Conservation (phyloP, 805 yeast species). For the Sugiyamaella chiloensis region DNA sequence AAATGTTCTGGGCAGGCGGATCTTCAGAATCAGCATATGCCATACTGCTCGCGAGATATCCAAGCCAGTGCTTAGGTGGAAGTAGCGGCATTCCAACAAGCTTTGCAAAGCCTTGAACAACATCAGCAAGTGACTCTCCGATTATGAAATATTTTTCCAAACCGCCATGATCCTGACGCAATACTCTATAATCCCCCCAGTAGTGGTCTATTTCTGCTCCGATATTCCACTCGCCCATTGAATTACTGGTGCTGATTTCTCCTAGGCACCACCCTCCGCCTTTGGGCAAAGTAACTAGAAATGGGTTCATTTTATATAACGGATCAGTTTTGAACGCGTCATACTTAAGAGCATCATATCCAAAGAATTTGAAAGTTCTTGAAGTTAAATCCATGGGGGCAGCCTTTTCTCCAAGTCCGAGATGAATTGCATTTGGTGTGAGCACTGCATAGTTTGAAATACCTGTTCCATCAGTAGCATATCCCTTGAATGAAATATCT, state of each 20-base stretch:
- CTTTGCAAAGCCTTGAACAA: slow-evolving; percentile 89
- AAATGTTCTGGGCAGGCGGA: slow-evolving; percentile 3
- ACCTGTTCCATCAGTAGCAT: slow-evolving; percentile 5
- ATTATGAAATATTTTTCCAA: slow-evolving; percentile 42
- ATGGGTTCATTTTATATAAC: slow-evolving; percentile 7
- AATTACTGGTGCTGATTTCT: slow-evolving; percentile 6
- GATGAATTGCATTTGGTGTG: neutral
- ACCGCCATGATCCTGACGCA: slow-evolving; percentile 11
- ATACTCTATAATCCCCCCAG: slow-evolving; percentile 8
- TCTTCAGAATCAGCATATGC: slow-evolving; percentile 6
- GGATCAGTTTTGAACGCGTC: slow-evolving; percentile 11
- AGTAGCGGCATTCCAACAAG: slow-evolving; percentile 5
- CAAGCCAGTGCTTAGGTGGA: slow-evolving; percentile 11
- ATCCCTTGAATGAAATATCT: neutral
- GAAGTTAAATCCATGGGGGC: slow-evolving; percentile 9
- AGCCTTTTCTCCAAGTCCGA: slow-evolving; percentile 10
- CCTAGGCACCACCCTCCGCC: slow-evolving; percentile 10
- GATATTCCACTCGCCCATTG: slow-evolving; percentile 6
- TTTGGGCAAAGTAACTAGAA: slow-evolving; percentile 8
- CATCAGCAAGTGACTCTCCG: slow-evolving; percentile 88
- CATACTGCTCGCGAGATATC: slow-evolving; percentile 11
- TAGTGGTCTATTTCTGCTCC: slow-evolving; percentile 8
- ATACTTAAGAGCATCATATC: slow-evolving; percentile 4
- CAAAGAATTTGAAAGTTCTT: slow-evolving; percentile 5
- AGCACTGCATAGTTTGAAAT: slow-evolving; percentile 1